Percentiles rank a stretch among this genome's conserved stretches.
Evolutionary conservation across 768 basidiomycete genomes (phyloP).

Genomic region (Kwoniella newhampshirensis): DNA sequence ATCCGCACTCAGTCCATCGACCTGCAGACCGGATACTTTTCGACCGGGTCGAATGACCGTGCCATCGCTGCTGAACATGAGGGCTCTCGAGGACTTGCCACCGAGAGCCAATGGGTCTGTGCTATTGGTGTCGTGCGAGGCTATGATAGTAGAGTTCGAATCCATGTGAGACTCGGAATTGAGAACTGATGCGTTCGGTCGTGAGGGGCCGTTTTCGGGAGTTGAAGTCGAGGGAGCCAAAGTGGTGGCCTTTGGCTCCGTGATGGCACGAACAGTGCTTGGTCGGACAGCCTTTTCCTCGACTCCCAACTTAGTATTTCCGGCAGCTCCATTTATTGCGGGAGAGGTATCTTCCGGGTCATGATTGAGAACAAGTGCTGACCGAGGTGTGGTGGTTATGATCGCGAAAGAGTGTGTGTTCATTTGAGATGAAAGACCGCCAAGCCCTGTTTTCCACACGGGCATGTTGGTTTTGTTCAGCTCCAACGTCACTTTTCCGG

Average conservation of each 20-base stretch:
- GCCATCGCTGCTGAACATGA: conserved; percentile 39
- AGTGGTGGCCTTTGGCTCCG: too few relatives aligned
- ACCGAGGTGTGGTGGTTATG: conserved; percentile 42
- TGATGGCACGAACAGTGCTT: too few relatives aligned
- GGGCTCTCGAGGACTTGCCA: conserved; percentile 5
- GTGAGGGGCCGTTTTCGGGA: background rate
- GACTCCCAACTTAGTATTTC: too few relatives aligned
- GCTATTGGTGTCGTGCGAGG: too few relatives aligned
- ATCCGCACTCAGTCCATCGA: conserved; percentile 20
- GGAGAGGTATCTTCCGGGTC: too few relatives aligned
- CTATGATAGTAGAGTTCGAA: background rate
- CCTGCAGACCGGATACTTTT: background rate
- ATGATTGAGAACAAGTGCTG: background rate
- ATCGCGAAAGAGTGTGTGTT: conserved; percentile 36
- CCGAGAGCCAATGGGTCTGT: conserved; percentile 5
- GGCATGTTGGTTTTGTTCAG: conserved; percentile 40
- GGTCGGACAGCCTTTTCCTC: too few relatives aligned
- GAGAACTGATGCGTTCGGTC: background rate
- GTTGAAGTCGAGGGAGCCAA: too few relatives aligned
- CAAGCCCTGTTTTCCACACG: conserved; percentile 13
- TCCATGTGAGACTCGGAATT: background rate
- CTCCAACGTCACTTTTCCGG: conserved; percentile 30
- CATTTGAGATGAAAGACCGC: conserved; percentile 6
- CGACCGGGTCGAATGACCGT: conserved; percentile 20
- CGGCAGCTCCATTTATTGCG: too few relatives aligned